Evolutionary conservation across 2,329 filamentous ascomycete species (phyloP).

Genomic region (Calonectria montana): DNA sequence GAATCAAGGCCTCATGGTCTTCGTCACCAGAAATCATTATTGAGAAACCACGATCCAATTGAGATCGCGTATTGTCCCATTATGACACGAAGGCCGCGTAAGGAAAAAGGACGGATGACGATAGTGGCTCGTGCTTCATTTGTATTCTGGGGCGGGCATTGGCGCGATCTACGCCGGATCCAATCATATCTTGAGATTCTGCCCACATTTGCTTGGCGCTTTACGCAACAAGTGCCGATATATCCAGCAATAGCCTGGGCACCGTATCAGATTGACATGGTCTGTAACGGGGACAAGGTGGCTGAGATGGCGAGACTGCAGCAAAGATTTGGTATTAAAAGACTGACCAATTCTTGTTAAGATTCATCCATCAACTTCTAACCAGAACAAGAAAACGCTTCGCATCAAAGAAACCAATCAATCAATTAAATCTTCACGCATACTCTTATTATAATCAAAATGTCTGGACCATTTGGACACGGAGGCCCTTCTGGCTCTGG

Average conservation of each 20-base stretch:
- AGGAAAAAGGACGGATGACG: neutral
- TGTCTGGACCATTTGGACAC: neutral
- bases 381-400: neutral
- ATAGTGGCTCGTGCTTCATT: slow-evolving; percentile 4
- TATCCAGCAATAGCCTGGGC: neutral
- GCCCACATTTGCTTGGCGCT: neutral
- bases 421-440: neutral
- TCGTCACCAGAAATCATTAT: neutral
- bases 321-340: neutral
- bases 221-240: neutral
- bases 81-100: neutral
- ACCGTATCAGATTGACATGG: neutral
- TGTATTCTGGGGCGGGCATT: neutral
- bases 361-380: neutral
- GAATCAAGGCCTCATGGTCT: neutral
- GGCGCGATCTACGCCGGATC: neutral
- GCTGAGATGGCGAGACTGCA: neutral
- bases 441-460: neutral
- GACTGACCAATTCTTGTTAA: neutral
- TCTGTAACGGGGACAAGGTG: neutral
- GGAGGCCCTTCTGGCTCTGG: neutral
- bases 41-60: neutral
- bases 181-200: neutral
- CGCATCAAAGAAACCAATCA: neutral
- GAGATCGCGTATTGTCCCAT: too few species aligned